Conservation (phyloP, 1,284 basidiomycete species). For the Rhizoctonia solani region DNA sequence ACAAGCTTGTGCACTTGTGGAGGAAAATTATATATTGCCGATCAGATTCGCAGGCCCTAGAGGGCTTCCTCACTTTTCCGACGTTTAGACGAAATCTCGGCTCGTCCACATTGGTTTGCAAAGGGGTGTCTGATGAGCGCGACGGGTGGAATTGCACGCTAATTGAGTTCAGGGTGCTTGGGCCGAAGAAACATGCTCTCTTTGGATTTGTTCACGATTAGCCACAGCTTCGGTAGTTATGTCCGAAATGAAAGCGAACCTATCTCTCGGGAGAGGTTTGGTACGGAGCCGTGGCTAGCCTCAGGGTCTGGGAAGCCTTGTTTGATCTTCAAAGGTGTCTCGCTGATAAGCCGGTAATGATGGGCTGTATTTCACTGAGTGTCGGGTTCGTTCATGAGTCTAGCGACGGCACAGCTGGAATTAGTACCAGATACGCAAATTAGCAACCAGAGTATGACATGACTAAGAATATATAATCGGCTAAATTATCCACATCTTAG, state of each 20-base stretch:
- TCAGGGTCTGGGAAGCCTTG: background rate
- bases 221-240: constrained; percentile 32
- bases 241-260: constrained; percentile 33
- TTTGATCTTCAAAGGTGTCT: background rate
- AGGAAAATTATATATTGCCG: background rate
- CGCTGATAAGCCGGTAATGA: constrained; percentile 25
- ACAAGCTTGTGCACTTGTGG: too few relatives aligned
- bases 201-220: constrained; percentile 34
- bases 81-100: constrained; percentile 16
- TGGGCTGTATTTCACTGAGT: background rate
- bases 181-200: constrained; percentile 33
- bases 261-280: constrained; percentile 21
- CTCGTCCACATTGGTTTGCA: constrained; percentile 21
- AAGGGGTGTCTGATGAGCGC: constrained; percentile 10
- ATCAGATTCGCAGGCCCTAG: background rate
- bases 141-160: constrained; percentile 13
- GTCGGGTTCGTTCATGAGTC: background rate
- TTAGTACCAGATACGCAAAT: background rate
- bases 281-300: background rate
- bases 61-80: constrained; percentile 2
- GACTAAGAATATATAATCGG: background rate
- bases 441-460: background rate
- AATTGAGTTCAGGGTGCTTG: constrained; percentile 25
- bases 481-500: background rate
- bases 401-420: constrained; percentile 21